phyloP scores from a whole-genome alignment of 2,329 filamentous ascomycete genomes.

The Thelonectria rubi region DNA sequence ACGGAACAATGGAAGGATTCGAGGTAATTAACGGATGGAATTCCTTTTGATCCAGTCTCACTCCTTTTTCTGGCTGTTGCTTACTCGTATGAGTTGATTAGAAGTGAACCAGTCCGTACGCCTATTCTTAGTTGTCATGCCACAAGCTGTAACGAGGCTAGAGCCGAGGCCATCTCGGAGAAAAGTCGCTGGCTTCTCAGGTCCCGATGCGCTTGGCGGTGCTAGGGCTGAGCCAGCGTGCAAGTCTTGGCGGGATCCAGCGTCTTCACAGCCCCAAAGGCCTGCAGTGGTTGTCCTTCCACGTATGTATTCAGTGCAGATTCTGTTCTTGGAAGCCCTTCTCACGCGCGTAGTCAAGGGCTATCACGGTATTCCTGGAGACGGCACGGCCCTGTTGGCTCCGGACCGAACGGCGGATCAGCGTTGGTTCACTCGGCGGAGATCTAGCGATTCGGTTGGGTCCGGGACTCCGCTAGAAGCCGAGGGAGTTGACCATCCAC shows the following conservation, averaged over 20 bases:
- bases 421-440: neutral
- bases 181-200: neutral
- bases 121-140: too few relatives aligned
- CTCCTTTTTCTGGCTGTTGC: neutral
- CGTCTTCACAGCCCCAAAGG: neutral
- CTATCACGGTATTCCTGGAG: too few relatives aligned
- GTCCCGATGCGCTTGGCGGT: too few relatives aligned
- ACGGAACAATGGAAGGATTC: slow-evolving; percentile 1
- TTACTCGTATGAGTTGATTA: neutral
- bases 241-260: too few relatives aligned
- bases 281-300: too few relatives aligned
- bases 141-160: too few relatives aligned
- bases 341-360: too few relatives aligned
- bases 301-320: neutral
- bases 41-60: neutral
- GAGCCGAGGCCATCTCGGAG: neutral
- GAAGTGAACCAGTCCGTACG: too few relatives aligned
- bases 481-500: too few relatives aligned
- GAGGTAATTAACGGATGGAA: neutral
- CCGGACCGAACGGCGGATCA: neutral
- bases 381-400: neutral
- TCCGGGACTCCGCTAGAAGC: too few relatives aligned
- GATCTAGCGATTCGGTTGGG: too few relatives aligned
- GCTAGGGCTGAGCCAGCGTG: neutral
- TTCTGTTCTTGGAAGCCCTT: too few relatives aligned